Evolutionary conservation across 2,329 filamentous ascomycete genomes (phyloP), one percentile per base, ranked within the genome.

Genomic region (Emydomyces testavorans): DNA sequence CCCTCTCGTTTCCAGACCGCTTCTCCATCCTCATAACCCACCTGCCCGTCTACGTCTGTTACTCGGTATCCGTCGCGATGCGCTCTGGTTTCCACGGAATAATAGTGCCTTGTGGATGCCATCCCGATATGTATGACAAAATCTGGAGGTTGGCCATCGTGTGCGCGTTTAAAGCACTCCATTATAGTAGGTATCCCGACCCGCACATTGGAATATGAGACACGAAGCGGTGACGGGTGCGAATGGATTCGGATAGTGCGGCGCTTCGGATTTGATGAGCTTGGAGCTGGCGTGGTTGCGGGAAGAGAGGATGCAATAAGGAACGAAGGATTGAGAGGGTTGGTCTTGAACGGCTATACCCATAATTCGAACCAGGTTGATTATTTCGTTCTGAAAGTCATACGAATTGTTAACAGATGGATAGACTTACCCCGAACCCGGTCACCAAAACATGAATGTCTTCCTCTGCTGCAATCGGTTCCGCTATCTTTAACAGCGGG

Each of bases 121-220:
- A 93, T 87, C 53, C 87, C 87, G 44, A 93, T 83, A 63, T 93
- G 86, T 3, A 94, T 63, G 18, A 80, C 73, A 24, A 83, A 66
- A 62, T 93, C 83, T 46, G 80, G 74, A 41, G 69, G 62, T 53
- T 56, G 62, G 50, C 61, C 60, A 52, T 64, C 64, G 41, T 68
- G 62, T 6, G 58, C 55, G 7, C 62, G 60, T 54, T 68, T 62
- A 52, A 66, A 68, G 24, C 66, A 54, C 11, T 67, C 60, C 67
- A 85, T 78, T 4, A 94, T 70, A 4, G 60, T 61, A 1, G 86
- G 83, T 2, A 89, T 71, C 2, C 81, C 63, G 10, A 69, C 64
- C 43, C 79, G 76, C 28, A 89, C 82, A 6, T 72, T 71, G 40
- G 75, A 66, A 68, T 93, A 94, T 55, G 75, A 77, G 43, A 90